These are phyloP conservation scores for Galerina sulciceps DNA, from an alignment of 768 basidiomycete species.

Conservation along the genomic window DNA sequence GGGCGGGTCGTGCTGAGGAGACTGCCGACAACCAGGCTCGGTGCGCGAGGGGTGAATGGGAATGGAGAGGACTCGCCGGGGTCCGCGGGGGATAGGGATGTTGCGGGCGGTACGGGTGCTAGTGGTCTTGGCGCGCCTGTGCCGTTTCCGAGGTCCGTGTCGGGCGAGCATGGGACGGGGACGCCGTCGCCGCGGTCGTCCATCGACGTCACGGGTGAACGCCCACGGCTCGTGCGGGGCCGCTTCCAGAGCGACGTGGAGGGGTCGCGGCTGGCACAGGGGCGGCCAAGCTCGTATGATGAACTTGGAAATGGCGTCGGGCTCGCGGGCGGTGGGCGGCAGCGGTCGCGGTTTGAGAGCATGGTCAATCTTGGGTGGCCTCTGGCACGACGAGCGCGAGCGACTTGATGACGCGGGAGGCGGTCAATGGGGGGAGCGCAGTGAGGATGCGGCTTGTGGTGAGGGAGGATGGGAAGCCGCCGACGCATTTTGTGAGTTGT, in stretches of 20 bases:
- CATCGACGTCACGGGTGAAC: constrained; percentile 37
- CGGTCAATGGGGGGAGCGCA: constrained; percentile 60
- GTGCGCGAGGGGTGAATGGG: constrained; percentile 10
- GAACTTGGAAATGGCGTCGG: constrained; percentile 48
- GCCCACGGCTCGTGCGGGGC: constrained; percentile 52
- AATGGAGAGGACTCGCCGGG: constrained; percentile 38
- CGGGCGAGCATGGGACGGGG: constrained; percentile 29
- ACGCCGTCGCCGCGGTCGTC: constrained; percentile 44
- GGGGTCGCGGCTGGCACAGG: constrained; percentile 53
- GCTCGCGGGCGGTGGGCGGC: constrained; percentile 23
- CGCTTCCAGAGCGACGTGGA: constrained; percentile 80
- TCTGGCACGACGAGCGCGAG: constrained; percentile 62
- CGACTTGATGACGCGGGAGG: constrained; percentile 65
- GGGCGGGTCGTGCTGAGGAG: constrained; percentile 59
- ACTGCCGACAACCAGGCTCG: constrained; percentile 54
- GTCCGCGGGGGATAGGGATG: constrained; percentile 22
- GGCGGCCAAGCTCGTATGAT: constrained; percentile 70
- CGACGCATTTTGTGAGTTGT: constrained; percentile 81
- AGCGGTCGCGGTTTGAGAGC: constrained; percentile 72
- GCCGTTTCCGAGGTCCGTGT: constrained; percentile 69
- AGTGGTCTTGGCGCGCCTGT: constrained; percentile 33
- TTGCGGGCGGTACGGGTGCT: too few relatives aligned
- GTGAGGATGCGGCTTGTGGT: constrained; percentile 75
- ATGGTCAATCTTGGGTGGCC: constrained; percentile 63
- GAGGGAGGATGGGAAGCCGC: constrained; percentile 78